phyloP scores from a whole-genome alignment of 2,329 filamentous ascomycete species.

The Diatrype stigma region DNA sequence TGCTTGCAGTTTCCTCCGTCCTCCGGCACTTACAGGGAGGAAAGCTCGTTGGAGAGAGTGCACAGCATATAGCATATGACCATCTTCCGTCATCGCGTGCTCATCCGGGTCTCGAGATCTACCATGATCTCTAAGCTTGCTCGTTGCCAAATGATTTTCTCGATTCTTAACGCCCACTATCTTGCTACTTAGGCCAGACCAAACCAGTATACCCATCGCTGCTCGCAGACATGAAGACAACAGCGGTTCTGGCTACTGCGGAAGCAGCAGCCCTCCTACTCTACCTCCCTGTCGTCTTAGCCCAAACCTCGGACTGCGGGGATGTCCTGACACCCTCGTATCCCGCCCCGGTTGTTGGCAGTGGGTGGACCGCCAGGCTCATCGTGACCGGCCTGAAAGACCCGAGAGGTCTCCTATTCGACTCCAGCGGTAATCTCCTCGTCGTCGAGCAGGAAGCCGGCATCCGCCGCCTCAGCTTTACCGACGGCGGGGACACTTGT shows the following conservation, averaged over 20 bases:
- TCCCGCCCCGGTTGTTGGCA: constrained; percentile 8
- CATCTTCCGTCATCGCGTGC: neutral
- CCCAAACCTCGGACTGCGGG: neutral
- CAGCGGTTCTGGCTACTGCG: neutral
- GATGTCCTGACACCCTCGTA: constrained; percentile 6
- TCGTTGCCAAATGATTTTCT: neutral
- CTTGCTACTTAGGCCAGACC: too few relatives aligned
- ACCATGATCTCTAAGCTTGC: too few relatives aligned
- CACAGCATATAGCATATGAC: neutral
- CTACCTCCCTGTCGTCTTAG: neutral
- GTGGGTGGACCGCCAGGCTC: constrained; percentile 10
- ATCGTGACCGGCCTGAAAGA: constrained; percentile 16
- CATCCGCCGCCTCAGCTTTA: constrained; percentile 29
- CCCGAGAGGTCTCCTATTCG: constrained; percentile 31
- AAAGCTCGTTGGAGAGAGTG: neutral
- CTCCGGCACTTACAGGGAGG: too few relatives aligned
- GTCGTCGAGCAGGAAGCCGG: constrained; percentile 28
- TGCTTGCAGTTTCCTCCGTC: neutral
- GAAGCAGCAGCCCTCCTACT: neutral
- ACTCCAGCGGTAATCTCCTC: constrained; percentile 32
- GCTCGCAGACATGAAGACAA: neutral
- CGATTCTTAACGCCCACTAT: neutral
- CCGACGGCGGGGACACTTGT: constrained; percentile 23
- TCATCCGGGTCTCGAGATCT: neutral
- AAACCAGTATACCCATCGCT: neutral